phyloP scores from a whole-genome alignment of 805 yeast genomes.

The Candida incommunis region DNA sequence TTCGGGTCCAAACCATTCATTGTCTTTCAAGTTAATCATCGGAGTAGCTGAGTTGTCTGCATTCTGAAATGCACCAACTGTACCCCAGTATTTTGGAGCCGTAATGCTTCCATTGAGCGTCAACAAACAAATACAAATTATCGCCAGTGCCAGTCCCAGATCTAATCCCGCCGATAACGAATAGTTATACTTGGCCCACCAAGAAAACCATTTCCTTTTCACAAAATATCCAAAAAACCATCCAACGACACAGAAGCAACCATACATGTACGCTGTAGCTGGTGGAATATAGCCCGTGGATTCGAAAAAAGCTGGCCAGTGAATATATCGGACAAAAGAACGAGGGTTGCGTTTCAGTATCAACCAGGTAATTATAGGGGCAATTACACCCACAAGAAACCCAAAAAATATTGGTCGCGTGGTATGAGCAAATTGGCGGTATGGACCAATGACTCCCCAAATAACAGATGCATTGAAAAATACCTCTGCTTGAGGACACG shows the following conservation, averaged over 20 bases:
- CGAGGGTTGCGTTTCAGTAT: conserved; percentile 26
- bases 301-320: conserved; percentile 55
- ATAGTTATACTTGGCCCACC: conserved; percentile 73
- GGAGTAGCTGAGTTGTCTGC: conserved; percentile 22
- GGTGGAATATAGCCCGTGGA: conserved; percentile 58
- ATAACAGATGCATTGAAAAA: conserved; percentile 43
- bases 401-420: conserved; percentile 44
- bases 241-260: conserved; percentile 41
- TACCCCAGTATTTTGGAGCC: conserved; percentile 56
- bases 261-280: conserved; percentile 55
- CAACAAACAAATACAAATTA: conserved; percentile 41
- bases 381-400: conserved; percentile 41
- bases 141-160: conserved; percentile 52
- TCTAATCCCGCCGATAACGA: conserved; percentile 52
- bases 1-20: conserved; percentile 34
- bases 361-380: conserved; percentile 29
- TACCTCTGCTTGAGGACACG: conserved; percentile 31
- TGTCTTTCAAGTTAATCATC: conserved; percentile 21
- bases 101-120: conserved; percentile 29
- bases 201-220: conserved; percentile 38
- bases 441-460: conserved; percentile 59
- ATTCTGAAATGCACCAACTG: conserved; percentile 28
- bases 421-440: conserved; percentile 39
- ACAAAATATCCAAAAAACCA: conserved; percentile 42
- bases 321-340: conserved; percentile 31